These are phyloP conservation scores for Paraphoma chrysanthemicola DNA, from an alignment of 2,329 filamentous ascomycete genomes.

Conservation along the genomic window DNA sequence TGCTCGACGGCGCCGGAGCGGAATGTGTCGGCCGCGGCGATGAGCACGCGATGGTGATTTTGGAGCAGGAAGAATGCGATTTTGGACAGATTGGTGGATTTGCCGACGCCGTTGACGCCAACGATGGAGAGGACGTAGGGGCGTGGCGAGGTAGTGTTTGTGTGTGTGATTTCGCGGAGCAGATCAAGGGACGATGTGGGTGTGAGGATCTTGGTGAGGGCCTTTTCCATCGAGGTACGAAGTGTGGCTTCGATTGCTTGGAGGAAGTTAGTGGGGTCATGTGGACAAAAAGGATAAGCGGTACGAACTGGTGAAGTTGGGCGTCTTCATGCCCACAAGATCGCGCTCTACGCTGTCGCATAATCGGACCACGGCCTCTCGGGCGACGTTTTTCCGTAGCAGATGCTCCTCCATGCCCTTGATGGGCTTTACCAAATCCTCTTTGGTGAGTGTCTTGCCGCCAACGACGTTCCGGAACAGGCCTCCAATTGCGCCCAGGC, in stretches of 20 bases:
- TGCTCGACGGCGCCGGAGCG: slow-evolving; percentile 97
- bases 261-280: slow-evolving; percentile 7
- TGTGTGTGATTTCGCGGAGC: slow-evolving; percentile 82
- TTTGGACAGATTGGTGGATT: slow-evolving; percentile 96
- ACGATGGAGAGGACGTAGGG: slow-evolving; percentile 99
- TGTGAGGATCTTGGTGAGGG: slow-evolving; percentile 92
- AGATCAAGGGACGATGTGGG: slow-evolving; percentile 94
- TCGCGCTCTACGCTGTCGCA: slow-evolving; percentile 92
- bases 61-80: slow-evolving; percentile 98
- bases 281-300: background rate
- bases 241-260: slow-evolving; percentile 79
- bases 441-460: slow-evolving; percentile 87
- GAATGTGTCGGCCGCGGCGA: slow-evolving; percentile 96
- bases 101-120: slow-evolving; percentile 97
- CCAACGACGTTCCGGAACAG: slow-evolving; percentile 95
- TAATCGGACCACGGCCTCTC: slow-evolving; percentile 88
- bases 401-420: slow-evolving; percentile 97
- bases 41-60: slow-evolving; percentile 94
- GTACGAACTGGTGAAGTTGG: slow-evolving; percentile 76
- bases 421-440: slow-evolving; percentile 89
- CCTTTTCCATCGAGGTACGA: slow-evolving; percentile 86
- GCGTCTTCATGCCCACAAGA: slow-evolving; percentile 88
- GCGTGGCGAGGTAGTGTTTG: slow-evolving; percentile 70
- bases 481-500: slow-evolving; percentile 82
- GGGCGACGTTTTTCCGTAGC: slow-evolving; percentile 92